Evolutionary conservation across 1,284 basidiomycete species (phyloP).

Genomic region (Spongiforma sp.): DNA sequence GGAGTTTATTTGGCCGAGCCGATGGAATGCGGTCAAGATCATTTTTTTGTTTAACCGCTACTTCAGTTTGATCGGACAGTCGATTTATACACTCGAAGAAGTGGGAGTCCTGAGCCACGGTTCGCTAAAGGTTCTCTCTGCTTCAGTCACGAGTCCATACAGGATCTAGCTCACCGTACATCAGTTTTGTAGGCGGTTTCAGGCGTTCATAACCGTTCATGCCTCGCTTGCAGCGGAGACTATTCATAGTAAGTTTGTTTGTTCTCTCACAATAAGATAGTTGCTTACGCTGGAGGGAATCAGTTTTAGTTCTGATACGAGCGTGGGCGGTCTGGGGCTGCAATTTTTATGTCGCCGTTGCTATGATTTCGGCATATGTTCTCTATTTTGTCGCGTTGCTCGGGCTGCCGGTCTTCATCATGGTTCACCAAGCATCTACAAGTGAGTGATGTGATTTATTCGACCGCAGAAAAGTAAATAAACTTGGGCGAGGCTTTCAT

Average conservation of each 20-base stretch:
- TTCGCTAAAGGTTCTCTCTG: background rate
- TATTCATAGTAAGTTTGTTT: background rate
- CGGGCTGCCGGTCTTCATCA: background rate
- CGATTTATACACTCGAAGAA: background rate
- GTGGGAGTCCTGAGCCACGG: background rate
- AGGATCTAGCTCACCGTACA: background rate
- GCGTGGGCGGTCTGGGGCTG: background rate
- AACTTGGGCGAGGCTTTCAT: background rate
- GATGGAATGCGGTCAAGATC: background rate
- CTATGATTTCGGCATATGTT: background rate
- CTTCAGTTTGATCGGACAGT: background rate
- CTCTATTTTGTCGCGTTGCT: background rate
- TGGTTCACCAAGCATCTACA: background rate
- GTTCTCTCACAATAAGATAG: background rate
- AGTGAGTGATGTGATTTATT: background rate
- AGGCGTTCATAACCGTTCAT: background rate
- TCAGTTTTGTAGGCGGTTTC: background rate
- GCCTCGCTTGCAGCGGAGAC: background rate
- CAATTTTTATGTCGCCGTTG: background rate
- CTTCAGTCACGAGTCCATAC: background rate
- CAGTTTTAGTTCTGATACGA: background rate
- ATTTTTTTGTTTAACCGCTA: constrained; percentile 1
- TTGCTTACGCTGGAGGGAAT: background rate
- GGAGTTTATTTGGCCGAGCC: background rate
- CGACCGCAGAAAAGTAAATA: background rate